Evolutionary conservation across 306 rosid species (phyloP).

Genomic region (Phaseolus lunatus): DNA sequence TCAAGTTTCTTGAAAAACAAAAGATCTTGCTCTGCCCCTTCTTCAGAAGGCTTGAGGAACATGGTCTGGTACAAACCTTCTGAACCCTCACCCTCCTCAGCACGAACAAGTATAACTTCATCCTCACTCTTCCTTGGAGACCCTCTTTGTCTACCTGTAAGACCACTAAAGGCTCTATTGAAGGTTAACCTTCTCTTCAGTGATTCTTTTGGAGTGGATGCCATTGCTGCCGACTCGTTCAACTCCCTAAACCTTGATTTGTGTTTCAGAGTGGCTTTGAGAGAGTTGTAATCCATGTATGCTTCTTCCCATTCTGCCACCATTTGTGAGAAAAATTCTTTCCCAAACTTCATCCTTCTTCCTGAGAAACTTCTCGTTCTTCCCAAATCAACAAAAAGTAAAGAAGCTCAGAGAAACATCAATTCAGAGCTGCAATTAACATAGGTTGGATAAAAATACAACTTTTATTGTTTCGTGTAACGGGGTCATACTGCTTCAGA

Average conservation of each 20-base stretch:
- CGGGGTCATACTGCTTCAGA: not conserved
- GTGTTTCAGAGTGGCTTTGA: conserved; percentile 58
- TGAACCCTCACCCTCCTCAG: conserved; percentile 44
- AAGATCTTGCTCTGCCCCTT: conserved; percentile 61
- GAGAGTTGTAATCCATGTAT: conserved; percentile 69
- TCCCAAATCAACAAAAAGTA: not conserved
- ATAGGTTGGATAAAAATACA: not conserved
- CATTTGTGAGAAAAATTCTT: conserved; percentile 73
- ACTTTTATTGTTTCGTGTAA: not conserved
- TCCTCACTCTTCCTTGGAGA: conserved; percentile 57
- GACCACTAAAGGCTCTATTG: conserved; percentile 78
- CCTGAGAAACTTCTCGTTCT: not conserved
- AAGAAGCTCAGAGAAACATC: not conserved
- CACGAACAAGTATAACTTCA: conserved; percentile 61
- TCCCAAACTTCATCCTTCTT: conserved; percentile 74
- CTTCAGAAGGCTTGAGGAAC: conserved; percentile 57
- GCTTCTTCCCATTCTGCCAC: conserved; percentile 86
- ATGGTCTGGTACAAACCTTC: conserved; percentile 55
- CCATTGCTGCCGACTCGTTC: conserved; percentile 42
- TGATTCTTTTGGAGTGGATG: conserved; percentile 56
- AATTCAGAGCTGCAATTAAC: conserved; percentile 14
- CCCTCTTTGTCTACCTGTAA: conserved; percentile 48
- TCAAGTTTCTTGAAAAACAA: conserved; percentile 71
- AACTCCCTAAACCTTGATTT: conserved; percentile 37
- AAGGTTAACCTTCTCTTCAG: conserved; percentile 62